A percentile compares a stretch with the other conserved stretches of the same genome.
These are phyloP conservation scores for Calonectria multiphialidica DNA, from an alignment of 2,329 filamentous ascomycete species.

Conservation along the genomic window DNA sequence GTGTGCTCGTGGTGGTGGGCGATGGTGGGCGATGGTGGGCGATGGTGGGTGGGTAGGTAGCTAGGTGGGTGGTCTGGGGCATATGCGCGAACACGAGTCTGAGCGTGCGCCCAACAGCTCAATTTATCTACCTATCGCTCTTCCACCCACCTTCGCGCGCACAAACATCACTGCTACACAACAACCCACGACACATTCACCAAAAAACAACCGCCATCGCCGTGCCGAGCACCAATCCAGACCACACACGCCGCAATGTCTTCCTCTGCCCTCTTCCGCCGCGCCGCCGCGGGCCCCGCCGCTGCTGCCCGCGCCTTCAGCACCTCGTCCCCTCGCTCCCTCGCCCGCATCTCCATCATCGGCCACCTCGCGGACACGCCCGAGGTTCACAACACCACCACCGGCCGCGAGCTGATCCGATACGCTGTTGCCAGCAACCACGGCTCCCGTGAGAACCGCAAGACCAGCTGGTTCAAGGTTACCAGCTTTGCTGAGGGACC, in stretches of 20 bases:
- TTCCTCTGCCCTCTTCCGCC: slow-evolving; percentile 65
- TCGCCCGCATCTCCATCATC: slow-evolving; percentile 88
- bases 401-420: slow-evolving; percentile 79
- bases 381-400: slow-evolving; percentile 78
- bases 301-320: slow-evolving; percentile 78
- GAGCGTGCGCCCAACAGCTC: slow-evolving; percentile 1
- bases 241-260: slow-evolving; percentile 51
- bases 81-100: background rate
- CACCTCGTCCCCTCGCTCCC: slow-evolving; percentile 71
- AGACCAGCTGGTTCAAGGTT: slow-evolving; percentile 89
- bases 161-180: slow-evolving; percentile 14
- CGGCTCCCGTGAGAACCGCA: slow-evolving; percentile 76
- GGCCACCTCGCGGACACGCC: slow-evolving; percentile 86
- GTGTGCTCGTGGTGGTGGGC: background rate
- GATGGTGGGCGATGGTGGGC: background rate
- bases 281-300: slow-evolving; percentile 61
- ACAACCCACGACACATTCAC: slow-evolving; percentile 1
- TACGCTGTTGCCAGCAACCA: slow-evolving; percentile 80
- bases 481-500: slow-evolving; percentile 79
- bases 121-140: background rate
- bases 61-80: background rate
- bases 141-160: background rate
- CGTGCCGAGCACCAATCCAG: background rate
- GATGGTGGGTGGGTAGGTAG: background rate
- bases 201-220: background rate